Evolutionary conservation across 306 rosid species (phyloP).

Genomic region (Cucurbita argyrosperma): DNA sequence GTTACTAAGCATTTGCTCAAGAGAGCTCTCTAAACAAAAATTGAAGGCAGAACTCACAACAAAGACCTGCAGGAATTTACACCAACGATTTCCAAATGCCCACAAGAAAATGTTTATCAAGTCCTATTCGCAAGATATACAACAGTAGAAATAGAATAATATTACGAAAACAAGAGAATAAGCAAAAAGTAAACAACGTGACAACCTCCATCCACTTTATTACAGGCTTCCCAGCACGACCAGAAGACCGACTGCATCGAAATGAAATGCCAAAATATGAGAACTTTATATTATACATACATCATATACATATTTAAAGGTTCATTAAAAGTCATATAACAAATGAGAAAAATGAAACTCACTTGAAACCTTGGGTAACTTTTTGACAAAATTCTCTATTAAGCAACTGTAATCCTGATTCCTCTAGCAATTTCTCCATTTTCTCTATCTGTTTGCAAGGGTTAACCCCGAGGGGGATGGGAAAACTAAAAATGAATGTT

Average conservation of each 20-base stretch:
- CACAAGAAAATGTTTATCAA: neutral
- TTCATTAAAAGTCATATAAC: neutral
- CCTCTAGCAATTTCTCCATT: slow-evolving; percentile 50
- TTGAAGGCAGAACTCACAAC: neutral
- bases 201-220: slow-evolving; percentile 69
- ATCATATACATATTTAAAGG: neutral
- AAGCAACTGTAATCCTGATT: slow-evolving; percentile 28
- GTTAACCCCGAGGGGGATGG: neutral
- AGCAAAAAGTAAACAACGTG: slow-evolving; percentile 6
- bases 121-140: neutral
- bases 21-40: neutral
- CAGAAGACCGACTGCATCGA: slow-evolving; percentile 58
- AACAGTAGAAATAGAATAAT: neutral
- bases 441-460: slow-evolving; percentile 44
- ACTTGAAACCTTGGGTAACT: slow-evolving; percentile 51
- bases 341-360: slow-evolving; percentile 17
- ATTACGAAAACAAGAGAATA: neutral
- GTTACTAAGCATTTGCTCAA: neutral
- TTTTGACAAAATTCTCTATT: slow-evolving; percentile 38
- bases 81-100: neutral
- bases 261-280: slow-evolving; percentile 16
- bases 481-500: neutral
- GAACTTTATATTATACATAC: neutral
- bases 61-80: neutral
- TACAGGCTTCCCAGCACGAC: slow-evolving; percentile 82